Conservation (phyloP, 2,329 filamentous ascomycete species). For the Aspergillus unguis region DNA sequence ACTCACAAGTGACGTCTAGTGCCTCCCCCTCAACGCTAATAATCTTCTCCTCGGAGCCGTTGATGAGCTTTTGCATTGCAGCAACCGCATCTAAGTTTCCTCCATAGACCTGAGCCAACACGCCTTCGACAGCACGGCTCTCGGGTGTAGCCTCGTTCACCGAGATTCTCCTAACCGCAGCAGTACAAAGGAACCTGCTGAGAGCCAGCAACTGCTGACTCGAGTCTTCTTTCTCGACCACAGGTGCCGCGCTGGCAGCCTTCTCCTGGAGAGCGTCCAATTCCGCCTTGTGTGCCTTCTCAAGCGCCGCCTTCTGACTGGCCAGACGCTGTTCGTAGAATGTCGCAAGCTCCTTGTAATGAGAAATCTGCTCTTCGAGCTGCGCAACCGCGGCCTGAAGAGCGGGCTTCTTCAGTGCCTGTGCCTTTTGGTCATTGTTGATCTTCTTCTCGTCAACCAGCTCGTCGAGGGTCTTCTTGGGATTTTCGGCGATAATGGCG, state of each 20-base stretch:
- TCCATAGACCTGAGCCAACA: constrained; percentile 61
- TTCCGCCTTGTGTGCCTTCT: constrained; percentile 55
- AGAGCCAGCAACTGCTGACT: constrained; percentile 56
- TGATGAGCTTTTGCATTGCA: constrained; percentile 59
- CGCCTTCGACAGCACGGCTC: constrained; percentile 62
- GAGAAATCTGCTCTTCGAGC: constrained; percentile 58
- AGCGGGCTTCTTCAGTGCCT: constrained; percentile 60
- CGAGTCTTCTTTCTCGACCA: constrained; percentile 47
- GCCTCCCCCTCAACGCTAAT: constrained; percentile 54
- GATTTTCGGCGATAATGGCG: constrained; percentile 58
- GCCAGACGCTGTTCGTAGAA: constrained; percentile 56
- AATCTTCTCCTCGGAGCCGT: constrained; percentile 58
- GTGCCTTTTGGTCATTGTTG: constrained; percentile 63
- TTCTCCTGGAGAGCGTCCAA: constrained; percentile 53
- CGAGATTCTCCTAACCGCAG: constrained; percentile 58
- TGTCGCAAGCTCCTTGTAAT: constrained; percentile 59
- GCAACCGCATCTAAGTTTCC: constrained; percentile 58
- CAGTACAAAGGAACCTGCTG: constrained; percentile 61
- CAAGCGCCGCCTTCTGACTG: constrained; percentile 55
- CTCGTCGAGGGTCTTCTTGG: constrained; percentile 59
- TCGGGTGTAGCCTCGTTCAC: constrained; percentile 57
- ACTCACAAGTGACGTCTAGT: constrained; percentile 58
- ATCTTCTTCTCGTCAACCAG: constrained; percentile 61
- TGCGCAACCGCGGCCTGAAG: constrained; percentile 56
- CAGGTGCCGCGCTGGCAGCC: constrained; percentile 47